Evolutionary conservation across 2,329 filamentous ascomycete genomes (phyloP).

Genomic region (Neofusicoccum cordaticola): DNA sequence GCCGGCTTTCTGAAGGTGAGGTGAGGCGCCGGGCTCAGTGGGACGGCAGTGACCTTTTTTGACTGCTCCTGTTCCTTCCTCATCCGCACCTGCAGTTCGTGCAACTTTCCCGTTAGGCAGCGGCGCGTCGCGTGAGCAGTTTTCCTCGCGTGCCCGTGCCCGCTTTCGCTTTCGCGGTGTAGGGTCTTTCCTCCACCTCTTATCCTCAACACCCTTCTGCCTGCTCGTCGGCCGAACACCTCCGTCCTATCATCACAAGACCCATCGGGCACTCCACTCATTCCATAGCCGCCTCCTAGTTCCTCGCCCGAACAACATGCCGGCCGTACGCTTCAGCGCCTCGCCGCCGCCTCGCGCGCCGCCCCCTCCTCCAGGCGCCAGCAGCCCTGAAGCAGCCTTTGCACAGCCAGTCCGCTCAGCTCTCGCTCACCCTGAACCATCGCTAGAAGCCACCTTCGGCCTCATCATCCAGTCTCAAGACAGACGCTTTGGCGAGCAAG

Average conservation of each 20-base stretch:
- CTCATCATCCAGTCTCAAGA: conserved; percentile 7
- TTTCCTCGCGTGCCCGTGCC: neutral
- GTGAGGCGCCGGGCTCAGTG: neutral
- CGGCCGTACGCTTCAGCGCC: conserved; percentile 11
- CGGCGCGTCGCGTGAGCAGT: neutral
- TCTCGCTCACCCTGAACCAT: neutral
- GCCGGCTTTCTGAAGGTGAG: neutral
- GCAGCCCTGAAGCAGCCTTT: neutral
- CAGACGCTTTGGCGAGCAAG: conserved; percentile 1
- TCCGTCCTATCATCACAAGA: neutral
- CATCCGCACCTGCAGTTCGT: neutral
- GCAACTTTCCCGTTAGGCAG: neutral
- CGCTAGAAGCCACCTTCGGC: conserved; percentile 5
- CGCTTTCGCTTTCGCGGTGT: neutral
- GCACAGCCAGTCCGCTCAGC: neutral
- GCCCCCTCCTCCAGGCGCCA: neutral
- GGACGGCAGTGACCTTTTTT: neutral
- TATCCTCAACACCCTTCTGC: neutral
- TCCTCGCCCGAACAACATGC: neutral
- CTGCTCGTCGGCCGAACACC: conserved; percentile 4
- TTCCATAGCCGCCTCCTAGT: neutral
- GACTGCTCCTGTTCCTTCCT: neutral
- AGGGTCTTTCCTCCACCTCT: neutral
- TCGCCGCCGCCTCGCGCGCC: neutral
- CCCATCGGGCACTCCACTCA: neutral